A percentile compares a stretch with the other conserved stretches of the same genome.
Evolutionary conservation across 495 filamentous ascomycete species (phyloP).

Genomic region (Penicillium mononematosum): DNA sequence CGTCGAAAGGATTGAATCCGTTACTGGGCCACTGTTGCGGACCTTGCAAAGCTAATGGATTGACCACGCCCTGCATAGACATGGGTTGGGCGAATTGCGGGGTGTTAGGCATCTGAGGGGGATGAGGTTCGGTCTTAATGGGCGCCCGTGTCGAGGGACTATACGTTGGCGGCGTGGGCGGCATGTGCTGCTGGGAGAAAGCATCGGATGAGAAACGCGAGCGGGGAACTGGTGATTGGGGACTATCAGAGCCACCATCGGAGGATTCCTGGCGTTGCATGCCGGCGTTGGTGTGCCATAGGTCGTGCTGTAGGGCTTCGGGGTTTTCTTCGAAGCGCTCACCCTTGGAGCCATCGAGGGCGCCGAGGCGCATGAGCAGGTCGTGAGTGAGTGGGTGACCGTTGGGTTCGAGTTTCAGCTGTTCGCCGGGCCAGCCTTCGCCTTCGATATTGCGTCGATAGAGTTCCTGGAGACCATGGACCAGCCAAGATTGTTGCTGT

Average conservation of each 20-base stretch:
- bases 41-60: slow-evolving; percentile 41
- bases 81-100: slow-evolving; percentile 24
- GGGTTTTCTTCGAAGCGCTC: slow-evolving; percentile 61
- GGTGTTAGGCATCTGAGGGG: slow-evolving; percentile 20
- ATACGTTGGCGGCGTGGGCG: slow-evolving; percentile 40
- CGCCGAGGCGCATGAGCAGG: slow-evolving; percentile 58
- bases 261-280: slow-evolving; percentile 56
- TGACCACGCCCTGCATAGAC: slow-evolving; percentile 41
- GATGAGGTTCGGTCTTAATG: slow-evolving; percentile 33
- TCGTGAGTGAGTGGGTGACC: slow-evolving; percentile 67
- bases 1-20: slow-evolving; percentile 39
- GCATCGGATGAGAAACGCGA: slow-evolving; percentile 39
- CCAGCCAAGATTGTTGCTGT: slow-evolving; percentile 63
- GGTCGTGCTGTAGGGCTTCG: slow-evolving; percentile 52
- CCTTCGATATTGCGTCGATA: slow-evolving; percentile 53
- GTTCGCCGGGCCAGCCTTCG: slow-evolving; percentile 56
- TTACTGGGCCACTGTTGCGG: slow-evolving; percentile 33
- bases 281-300: slow-evolving; percentile 50
- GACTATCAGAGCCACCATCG: slow-evolving; percentile 52
- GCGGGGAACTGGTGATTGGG: slow-evolving; percentile 43
- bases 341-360: slow-evolving; percentile 49
- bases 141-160: slow-evolving; percentile 32
- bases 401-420: slow-evolving; percentile 49
- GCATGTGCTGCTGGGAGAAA: slow-evolving; percentile 33
- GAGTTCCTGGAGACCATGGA: slow-evolving; percentile 59